phyloP scores from a whole-genome alignment of 2,329 filamentous ascomycete genomes.

The Biscogniauxia sp. region DNA sequence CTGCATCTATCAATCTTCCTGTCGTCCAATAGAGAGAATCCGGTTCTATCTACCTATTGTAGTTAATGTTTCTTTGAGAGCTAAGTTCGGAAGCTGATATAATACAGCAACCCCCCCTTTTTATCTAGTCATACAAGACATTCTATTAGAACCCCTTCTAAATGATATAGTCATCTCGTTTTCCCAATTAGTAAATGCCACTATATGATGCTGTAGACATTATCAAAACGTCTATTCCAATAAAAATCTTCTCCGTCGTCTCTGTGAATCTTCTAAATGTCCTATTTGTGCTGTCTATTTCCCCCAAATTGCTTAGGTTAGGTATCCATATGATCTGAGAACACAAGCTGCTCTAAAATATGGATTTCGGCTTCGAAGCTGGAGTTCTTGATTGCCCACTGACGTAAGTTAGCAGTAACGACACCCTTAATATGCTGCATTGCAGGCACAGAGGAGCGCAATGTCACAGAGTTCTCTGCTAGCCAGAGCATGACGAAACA shows the following conservation, averaged over 20 bases:
- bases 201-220: background rate
- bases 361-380: constrained; percentile 30
- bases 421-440: constrained; percentile 28
- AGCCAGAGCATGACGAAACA: constrained; percentile 34
- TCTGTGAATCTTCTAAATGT: background rate
- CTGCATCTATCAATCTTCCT: background rate
- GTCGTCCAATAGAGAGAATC: background rate
- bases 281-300: background rate
- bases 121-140: background rate
- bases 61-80: background rate
- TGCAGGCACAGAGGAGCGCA: constrained; percentile 29
- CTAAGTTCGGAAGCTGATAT: background rate
- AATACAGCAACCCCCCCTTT: background rate
- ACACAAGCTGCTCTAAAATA: constrained; percentile 26
- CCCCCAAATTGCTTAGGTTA: constrained; percentile 1
- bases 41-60: background rate
- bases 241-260: background rate
- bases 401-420: constrained; percentile 29
- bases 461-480: constrained; percentile 30
- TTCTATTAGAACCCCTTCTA: background rate
- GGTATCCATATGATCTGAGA: constrained; percentile 22
- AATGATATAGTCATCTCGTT: background rate
- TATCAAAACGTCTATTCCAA: background rate
- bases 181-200: background rate
- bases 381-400: constrained; percentile 34